Evolutionary conservation across 352 stramenopile species (phyloP).

Genomic region (Peronospora tabacina): DNA sequence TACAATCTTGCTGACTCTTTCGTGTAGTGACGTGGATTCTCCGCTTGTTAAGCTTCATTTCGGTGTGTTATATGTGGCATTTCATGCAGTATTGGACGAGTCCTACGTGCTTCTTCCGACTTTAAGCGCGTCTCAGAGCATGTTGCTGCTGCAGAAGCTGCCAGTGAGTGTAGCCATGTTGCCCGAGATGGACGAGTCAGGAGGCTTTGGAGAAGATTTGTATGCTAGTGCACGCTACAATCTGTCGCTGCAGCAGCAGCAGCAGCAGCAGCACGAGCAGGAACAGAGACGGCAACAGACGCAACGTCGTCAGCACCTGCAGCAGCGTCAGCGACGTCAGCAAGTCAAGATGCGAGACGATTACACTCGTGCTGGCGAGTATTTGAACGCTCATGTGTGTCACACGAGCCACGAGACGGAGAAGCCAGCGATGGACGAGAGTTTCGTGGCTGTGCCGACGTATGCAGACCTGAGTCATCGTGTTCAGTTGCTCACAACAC

Average conservation of each 20-base stretch:
- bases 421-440: conserved; percentile 36
- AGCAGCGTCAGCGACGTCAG: conserved; percentile 21
- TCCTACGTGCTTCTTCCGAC: conserved; percentile 72
- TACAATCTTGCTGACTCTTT: conserved; percentile 1
- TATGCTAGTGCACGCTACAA: conserved; percentile 42
- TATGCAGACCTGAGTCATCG: conserved; percentile 72
- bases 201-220: conserved; percentile 28
- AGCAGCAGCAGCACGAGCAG: conserved; percentile 31
- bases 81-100: conserved; percentile 41
- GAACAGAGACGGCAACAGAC: conserved; percentile 24
- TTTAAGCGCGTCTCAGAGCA: conserved; percentile 46
- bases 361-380: conserved; percentile 14
- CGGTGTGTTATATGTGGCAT: background rate
- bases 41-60: conserved; percentile 3
- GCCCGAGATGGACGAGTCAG: conserved; percentile 28
- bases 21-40: background rate
- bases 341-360: conserved; percentile 26
- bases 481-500: conserved; percentile 55
- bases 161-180: conserved; percentile 10
- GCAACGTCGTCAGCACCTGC: conserved; percentile 21
- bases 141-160: conserved; percentile 43
- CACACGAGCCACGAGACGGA: conserved; percentile 19
- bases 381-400: conserved; percentile 23
- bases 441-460: conserved; percentile 51
- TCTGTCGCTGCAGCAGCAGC: conserved; percentile 38